Evolutionary conservation across 2,329 filamentous ascomycete species (phyloP), one percentile per base, ranked within the genome.

Genomic region (Biscogniauxia marginata): DNA sequence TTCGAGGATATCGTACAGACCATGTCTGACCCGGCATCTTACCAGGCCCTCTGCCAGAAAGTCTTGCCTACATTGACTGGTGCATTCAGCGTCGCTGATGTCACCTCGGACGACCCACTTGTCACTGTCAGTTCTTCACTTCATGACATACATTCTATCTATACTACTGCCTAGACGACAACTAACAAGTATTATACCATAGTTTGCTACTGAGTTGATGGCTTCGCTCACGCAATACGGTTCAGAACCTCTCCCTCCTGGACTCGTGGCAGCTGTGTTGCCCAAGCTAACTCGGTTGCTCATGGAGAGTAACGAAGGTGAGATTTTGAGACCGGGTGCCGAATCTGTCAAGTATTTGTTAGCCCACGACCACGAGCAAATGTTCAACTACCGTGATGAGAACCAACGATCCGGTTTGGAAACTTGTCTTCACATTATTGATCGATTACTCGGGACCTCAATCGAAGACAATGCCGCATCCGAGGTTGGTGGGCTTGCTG

Each of bases 381-480:
- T 98, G 45, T 89, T 98, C 65, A 84, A 83, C 61, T 99, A 92
- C 88, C 86, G 87, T 34, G 91, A 96, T 68, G 85, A 87, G 62
- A 84, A 82, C 46, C 89, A 90, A 44, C 91, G 91, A 66, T 89
- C 86, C 39, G 93, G 93, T 16, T 82, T 97, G 9, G 93, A 98
- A 72, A 87, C 96, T 24, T 91, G 91, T 56, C 83, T 99, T 49
- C 85, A 91, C 62, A 95, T 99, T 65, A 91, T 99, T 60, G 95
- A 97, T 71, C 90, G 93, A 49, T 83, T 99, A 4, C 83, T 99
- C 24, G 88, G 90, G 3, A 88, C 90, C 1, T 76, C 82, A 1
- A 88, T 98, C n/a, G 90, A 96, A 67, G 95, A 99, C 67, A 91
- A 93, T 67, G 90, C 92, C 18, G 95, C 93, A 4, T 91, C 92